phyloP scores from a whole-genome alignment of 1,284 basidiomycete species.

The Polyporus tsugae region DNA sequence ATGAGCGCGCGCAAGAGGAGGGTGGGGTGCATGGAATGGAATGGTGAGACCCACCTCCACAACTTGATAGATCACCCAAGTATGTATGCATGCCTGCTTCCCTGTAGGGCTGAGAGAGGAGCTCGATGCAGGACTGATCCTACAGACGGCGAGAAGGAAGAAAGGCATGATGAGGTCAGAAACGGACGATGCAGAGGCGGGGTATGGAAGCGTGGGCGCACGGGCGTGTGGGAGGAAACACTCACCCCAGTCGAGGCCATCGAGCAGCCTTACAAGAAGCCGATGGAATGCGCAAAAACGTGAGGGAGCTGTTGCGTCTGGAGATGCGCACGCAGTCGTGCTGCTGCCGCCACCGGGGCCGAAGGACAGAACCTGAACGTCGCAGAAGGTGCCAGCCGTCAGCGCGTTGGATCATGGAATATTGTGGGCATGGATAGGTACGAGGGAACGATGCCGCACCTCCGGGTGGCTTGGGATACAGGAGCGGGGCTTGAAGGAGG shows the following conservation, averaged over 20 bases:
- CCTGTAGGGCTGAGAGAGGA: slow-evolving; percentile 42
- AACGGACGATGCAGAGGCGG: background rate
- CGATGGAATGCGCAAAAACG: slow-evolving; percentile 47
- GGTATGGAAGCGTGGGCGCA: background rate
- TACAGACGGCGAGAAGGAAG: slow-evolving; percentile 6
- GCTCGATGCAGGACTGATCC: slow-evolving; percentile 39
- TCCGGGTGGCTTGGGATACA: slow-evolving; percentile 15
- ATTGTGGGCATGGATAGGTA: background rate
- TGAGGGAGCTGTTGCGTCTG: slow-evolving; percentile 41
- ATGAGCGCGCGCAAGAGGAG: background rate
- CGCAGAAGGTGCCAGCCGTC: background rate
- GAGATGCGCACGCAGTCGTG: slow-evolving; percentile 32
- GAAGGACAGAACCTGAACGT: background rate
- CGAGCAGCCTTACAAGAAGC: slow-evolving; percentile 53
- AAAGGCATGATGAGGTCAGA: background rate
- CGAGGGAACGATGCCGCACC: background rate
- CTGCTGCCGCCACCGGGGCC: background rate
- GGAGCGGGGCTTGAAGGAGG: slow-evolving; percentile 9
- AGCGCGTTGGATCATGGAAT: background rate
- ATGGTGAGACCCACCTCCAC: slow-evolving; percentile 33
- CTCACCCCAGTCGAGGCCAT: slow-evolving; percentile 45
- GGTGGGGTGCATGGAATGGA: background rate
- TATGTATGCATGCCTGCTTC: slow-evolving; percentile 42
- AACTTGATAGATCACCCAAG: slow-evolving; percentile 40
- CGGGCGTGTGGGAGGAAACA: slow-evolving; percentile 4